Evolutionary conservation across 257 asterid species (phyloP).

Genomic region (Haberlea rhodopensis): DNA sequence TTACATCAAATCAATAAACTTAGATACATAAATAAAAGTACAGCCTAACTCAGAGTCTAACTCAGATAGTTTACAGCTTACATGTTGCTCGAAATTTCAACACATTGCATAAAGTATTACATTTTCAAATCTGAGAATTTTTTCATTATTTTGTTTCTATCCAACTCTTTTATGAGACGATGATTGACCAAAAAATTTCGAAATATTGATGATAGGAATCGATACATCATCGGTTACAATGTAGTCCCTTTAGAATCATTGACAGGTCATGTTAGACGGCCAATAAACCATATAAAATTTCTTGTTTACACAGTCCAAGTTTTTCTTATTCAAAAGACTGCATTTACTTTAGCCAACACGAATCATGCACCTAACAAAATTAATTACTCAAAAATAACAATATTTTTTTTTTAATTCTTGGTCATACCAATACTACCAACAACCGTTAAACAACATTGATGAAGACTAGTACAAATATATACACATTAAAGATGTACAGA

Average conservation of each 20-base stretch:
- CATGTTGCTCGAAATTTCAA: no score
- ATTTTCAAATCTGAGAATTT: neutral
- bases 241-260: neutral
- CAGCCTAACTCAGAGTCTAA: no score
- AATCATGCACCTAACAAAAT: no score
- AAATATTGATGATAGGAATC: no score
- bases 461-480: neutral
- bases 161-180: no score
- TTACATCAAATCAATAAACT: no score
- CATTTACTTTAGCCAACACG: constrained; percentile 1
- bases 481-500: neutral
- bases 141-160: no score
- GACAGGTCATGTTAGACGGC: neutral
- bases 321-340: neutral
- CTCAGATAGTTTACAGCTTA: neutral
- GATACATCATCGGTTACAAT: no score
- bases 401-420: no score
- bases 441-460: neutral
- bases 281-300: neutral
- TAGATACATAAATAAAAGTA: no score
- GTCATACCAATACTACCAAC: neutral
- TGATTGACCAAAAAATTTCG: no score
- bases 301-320: constrained; percentile 13
- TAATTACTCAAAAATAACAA: no score
- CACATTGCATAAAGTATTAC: neutral